These are phyloP conservation scores for Diutina neorugosa DNA, from an alignment of 1,139 yeast species.

Conservation along the genomic window DNA sequence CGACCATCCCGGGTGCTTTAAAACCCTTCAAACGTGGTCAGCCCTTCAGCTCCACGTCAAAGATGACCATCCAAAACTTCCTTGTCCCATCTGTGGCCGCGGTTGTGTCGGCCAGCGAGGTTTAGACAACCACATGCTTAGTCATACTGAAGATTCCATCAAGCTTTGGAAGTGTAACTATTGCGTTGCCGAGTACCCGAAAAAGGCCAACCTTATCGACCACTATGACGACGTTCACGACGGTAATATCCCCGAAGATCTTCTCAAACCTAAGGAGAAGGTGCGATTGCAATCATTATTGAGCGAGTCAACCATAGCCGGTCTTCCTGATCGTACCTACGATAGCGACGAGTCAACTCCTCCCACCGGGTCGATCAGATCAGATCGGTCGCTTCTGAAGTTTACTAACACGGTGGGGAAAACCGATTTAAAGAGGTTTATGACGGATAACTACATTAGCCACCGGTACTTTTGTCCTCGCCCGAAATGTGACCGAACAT, in stretches of 20 bases:
- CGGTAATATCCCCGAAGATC: conserved; percentile 19
- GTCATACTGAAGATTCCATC: conserved; percentile 38
- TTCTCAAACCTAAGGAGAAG: background rate
- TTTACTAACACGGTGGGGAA: conserved; percentile 15
- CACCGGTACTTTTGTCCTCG: conserved; percentile 33
- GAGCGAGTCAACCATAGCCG: conserved; percentile 10
- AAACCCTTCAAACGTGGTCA: conserved; percentile 63
- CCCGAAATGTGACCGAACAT: conserved; percentile 33
- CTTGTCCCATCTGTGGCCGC: conserved; percentile 58
- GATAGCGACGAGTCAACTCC: conserved; percentile 10
- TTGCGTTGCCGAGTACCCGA: conserved; percentile 29
- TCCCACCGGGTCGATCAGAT: conserved; percentile 17
- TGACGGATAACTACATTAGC: conserved; percentile 15
- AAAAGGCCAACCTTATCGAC: conserved; percentile 21
- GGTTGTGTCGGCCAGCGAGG: conserved; percentile 68
- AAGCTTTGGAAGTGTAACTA: conserved; percentile 53
- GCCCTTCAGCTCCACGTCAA: conserved; percentile 63
- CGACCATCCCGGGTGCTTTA: conserved; percentile 46
- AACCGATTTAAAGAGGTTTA: conserved; percentile 12
- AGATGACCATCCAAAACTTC: conserved; percentile 58
- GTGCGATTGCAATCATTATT: conserved; percentile 5
- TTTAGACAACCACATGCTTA: conserved; percentile 55
- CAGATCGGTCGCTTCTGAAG: conserved; percentile 12
- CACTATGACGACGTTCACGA: conserved; percentile 36
- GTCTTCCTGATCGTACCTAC: conserved; percentile 6